Evolutionary conservation across 225 moss, liverwort and hornwort species (phyloP), one percentile per base, ranked within the genome.

Genomic region (Asterella californica): DNA sequence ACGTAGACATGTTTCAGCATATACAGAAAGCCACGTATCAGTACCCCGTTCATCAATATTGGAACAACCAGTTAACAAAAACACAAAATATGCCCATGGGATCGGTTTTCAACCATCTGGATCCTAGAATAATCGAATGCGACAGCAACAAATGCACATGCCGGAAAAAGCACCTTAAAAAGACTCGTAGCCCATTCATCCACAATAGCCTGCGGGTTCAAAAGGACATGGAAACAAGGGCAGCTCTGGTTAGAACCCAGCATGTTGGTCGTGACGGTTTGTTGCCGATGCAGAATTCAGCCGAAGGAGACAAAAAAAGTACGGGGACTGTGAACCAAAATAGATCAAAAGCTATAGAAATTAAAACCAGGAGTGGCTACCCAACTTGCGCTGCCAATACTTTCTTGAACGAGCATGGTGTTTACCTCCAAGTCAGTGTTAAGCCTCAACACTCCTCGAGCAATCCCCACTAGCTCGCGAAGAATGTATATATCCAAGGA

Each of bases 181-280:
- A 97, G 91, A 83, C 97, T 97, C 10, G 92, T 85, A 73, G 94
- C 97, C 97, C 97, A 97, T 85, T 97, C 97, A 73, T 97, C 97
- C 74, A 97, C 90, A 83, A 97, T 90, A 85, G 90, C 84, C 97
- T 97, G 97, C 84, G 81, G 52, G 38, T 32, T 15, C 24, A 81
- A 64, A 24, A 46, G 15, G 1, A 75, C 15, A 63, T 59, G 59
- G 50, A 52, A 36, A 46, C 38, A 46, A 70, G 22, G 34, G 6
- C 17, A 29, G 5, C 21, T 62, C 25, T 5, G 24, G 36, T 67
- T 11, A 67, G 61, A 61, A 61, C n/a, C n/a, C 9, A 27, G 11
- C 61, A 21, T 21, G 27, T 61, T 61, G 61, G 61, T 61, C n/a
- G 61, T 27, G 9, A 6, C 42, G 7, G 42, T n/a, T n/a, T n/a